A percentile compares a stretch with the other conserved stretches of the same genome.
Conservation (phyloP, 2,329 filamentous ascomycete species). For the Fusarium bulbicola region DNA sequence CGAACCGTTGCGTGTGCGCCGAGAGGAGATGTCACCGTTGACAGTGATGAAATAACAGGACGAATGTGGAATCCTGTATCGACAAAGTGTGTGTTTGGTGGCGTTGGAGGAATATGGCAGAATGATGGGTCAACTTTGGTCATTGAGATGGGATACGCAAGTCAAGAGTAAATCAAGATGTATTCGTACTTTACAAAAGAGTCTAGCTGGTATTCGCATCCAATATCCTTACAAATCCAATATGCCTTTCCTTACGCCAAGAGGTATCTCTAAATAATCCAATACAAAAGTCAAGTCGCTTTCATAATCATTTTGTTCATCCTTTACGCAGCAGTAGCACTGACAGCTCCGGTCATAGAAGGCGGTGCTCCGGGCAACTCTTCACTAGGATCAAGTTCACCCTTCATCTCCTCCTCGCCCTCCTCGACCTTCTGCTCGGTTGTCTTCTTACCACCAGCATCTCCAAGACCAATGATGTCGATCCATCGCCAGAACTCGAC, state of each 20-base stretch:
- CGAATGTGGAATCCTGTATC: constrained; percentile 39
- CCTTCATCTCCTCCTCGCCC: constrained; percentile 48
- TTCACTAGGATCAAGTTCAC: constrained; percentile 48
- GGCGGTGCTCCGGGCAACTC: constrained; percentile 20
- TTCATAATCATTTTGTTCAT: constrained; percentile 24
- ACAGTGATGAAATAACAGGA: constrained; percentile 15
- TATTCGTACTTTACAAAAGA: constrained; percentile 5
- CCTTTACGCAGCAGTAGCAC: constrained; percentile 32
- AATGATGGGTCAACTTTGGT: constrained; percentile 22
- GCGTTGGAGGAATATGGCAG: constrained; percentile 35
- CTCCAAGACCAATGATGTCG: constrained; percentile 60
- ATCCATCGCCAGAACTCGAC: constrained; percentile 64
- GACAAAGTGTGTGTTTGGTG: constrained; percentile 33
- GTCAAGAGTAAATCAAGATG: background rate
- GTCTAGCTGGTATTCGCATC: background rate
- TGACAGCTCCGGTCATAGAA: constrained; percentile 5
- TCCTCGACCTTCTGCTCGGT: constrained; percentile 47
- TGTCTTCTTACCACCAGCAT: constrained; percentile 44
- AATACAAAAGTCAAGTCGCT: constrained; percentile 22
- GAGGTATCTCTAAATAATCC: constrained; percentile 26
- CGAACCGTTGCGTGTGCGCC: constrained; percentile 34
- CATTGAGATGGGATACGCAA: constrained; percentile 25
- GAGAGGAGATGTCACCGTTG: background rate
- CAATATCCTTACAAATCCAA: background rate
- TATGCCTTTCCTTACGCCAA: constrained; percentile 21